Conservation (phyloP, 352 stramenopile species). For the Globisporangium echinulatum region DNA sequence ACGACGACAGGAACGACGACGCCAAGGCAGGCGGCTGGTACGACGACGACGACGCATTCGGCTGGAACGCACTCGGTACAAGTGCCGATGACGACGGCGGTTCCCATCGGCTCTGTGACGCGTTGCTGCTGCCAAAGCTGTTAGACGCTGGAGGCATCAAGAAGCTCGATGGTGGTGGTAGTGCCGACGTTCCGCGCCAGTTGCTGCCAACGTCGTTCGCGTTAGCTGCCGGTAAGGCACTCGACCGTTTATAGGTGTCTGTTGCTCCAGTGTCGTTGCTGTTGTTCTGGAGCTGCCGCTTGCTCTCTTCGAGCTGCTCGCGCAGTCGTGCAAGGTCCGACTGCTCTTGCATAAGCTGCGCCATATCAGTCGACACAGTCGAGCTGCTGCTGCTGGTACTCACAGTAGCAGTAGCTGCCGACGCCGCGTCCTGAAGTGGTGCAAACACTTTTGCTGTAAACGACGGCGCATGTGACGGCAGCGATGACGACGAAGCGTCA, state of each 20-base stretch:
- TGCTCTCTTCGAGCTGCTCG: constrained; percentile 63
- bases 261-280: constrained; percentile 3
- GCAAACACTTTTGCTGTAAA: constrained; percentile 25
- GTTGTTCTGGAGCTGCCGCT: constrained; percentile 44
- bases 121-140: not conserved
- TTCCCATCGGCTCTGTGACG: constrained; percentile 7
- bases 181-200: not conserved
- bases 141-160: not conserved
- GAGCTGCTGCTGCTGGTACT: not conserved
- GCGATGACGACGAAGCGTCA: not conserved
- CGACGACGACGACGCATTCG: not conserved
- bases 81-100: not conserved
- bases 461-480: constrained; percentile 19
- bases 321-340: constrained; percentile 52
- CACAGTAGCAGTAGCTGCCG: no score
- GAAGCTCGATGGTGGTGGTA: constrained; percentile 5
- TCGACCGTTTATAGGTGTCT: not conserved
- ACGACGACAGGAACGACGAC: constrained; percentile 1
- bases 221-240: constrained; percentile 1
- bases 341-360: constrained; percentile 64
- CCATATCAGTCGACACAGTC: constrained; percentile 36
- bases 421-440: constrained; percentile 19
- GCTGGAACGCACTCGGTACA: not conserved
- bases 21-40: not conserved
- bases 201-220: not conserved